Conservation (phyloP, 495 filamentous ascomycete species). For the Achaetomiella virescens region DNA sequence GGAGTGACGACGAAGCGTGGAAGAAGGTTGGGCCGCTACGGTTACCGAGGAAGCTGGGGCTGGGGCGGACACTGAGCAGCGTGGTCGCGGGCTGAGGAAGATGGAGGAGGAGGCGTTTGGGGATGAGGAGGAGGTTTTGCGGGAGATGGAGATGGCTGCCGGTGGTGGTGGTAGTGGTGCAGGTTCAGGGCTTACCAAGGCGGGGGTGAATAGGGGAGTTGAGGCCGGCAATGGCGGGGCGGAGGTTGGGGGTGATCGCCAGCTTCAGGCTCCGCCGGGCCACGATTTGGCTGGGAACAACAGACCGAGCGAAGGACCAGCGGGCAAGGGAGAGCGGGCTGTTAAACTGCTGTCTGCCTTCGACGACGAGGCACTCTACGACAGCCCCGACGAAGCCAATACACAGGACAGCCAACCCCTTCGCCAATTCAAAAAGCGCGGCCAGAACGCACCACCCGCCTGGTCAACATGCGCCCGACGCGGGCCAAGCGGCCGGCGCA, state of each 20-base stretch:
- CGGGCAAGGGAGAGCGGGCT: constrained; percentile 14
- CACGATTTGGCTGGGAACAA: not conserved
- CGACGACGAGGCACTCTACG: constrained; percentile 47
- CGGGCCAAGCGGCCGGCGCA: constrained; percentile 33
- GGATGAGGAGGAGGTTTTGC: constrained; percentile 76
- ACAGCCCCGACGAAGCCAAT: constrained; percentile 41
- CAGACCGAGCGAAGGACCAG: not conserved
- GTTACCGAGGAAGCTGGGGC: constrained; percentile 52
- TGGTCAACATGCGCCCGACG: constrained; percentile 62
- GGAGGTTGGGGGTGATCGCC: not conserved
- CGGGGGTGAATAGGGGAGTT: not conserved
- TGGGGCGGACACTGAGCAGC: constrained; percentile 68
- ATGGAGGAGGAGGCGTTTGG: constrained; percentile 71
- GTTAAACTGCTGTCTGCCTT: constrained; percentile 55
- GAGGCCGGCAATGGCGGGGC: constrained; percentile 36
- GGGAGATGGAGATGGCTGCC: constrained; percentile 60
- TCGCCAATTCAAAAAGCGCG: constrained; percentile 81
- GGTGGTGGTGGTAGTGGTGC: not conserved
- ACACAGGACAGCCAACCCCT: constrained; percentile 40
- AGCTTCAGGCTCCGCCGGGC: not conserved
- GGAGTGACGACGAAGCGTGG: constrained; percentile 33
- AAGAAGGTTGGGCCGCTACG: constrained; percentile 43
- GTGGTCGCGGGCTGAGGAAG: constrained; percentile 71
- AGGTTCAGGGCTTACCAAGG: too few species aligned
- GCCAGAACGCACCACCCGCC: constrained; percentile 75